Evolutionary conservation across 2,329 filamentous ascomycete species (phyloP), one percentile per base, ranked within the genome.

Genomic region (Coniella vitis): DNA sequence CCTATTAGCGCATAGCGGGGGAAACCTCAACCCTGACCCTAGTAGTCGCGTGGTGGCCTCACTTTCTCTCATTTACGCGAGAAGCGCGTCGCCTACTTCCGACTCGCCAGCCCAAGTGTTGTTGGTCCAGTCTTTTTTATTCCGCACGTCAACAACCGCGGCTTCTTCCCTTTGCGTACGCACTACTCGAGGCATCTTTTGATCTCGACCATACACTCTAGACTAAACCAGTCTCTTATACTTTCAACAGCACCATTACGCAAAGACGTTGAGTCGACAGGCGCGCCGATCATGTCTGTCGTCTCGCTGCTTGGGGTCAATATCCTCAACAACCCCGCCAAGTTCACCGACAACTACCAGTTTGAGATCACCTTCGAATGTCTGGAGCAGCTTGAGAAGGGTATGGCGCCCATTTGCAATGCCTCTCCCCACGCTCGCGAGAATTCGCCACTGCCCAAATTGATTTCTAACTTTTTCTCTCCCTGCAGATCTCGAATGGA

Each of bases 321-420:
- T 69, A 87, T 98, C 60, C 78, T 90, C 66, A 97, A 98, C 80
- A 98, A 98, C 74, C 93, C 93, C 63, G 90, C 93, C 62, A 83
- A 86, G 60, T 97, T 98, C 72, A 86, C 83, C 61, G 87, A 91
- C 66, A 83, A 89, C 47, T 98, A 98, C 68, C 84, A 93, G 68
- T 95, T 98, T 60, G 91, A 98, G 71, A 97, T 98, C 67, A 98
- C 93, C 16, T 98, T 98, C 56, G 93, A 98, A 70, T 97, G 93
- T 63, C 81, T 97, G 20, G 93, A 98, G 73, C 81, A 86, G 58
- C 79, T 98, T 35, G 87, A 95, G 66, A 96, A 96, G 71, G 90
- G 90, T 90, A 68, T 29, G 68, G 12, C 39, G 38, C 37, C 22
- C n/a, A n/a, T n/a, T n/a, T n/a, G n/a, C n/a, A 16, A 34, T 35